Base-by-base conservation (phyloP, 2,329 filamentous ascomycete genomes). In the Chaetoscypha palmicola region DNA sequence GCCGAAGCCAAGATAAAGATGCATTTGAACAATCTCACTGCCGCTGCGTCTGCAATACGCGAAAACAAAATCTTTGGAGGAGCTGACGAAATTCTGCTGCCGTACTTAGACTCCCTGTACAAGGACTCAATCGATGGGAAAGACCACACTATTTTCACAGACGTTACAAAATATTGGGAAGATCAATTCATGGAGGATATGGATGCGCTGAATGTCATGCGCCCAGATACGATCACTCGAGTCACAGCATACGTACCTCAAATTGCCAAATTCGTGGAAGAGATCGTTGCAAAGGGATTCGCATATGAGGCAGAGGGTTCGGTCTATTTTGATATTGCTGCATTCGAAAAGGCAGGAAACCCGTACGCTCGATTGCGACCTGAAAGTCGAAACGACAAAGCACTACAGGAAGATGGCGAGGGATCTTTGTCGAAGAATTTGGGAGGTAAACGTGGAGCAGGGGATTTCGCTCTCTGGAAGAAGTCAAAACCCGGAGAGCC, bases 381-480 rank as follows among this genome's bases (percentile, higher is more conserved):
- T 0, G 88, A 89, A 69, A 92, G 84, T 63, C 76, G 83, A 43
- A 88, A 86, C 48, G 84, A 97, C 66, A 83, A 88, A 61, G 81
- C 81, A 3, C 69, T 96, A 19, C 81, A 85, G 55, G 88, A 88
- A 5, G 91, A 97, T 56, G 91, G 91, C 8, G 92, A 97, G 62
- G 91, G 91, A 0, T 85, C 89, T 0, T 64, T 96, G 34, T 77
- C 76, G 0, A 79, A 77, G 58, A 71, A 70, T 46, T 58, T 74
- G 0, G 71, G 70, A 8, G 74, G 69, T 54, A 97, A 97, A 70
- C 79, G 82, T 42, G 81, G 79, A 19, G 71, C 81, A 1, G 82
- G 84, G 5, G 90, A 97, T 59, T 97, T 97, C 66, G 90, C 89
- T 1, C 70, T 97, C 1, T 96, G 89, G 90, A 97, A 97, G 64